These are phyloP conservation scores for Paramecium caudatum DNA, from an alignment of 73 alveolate species.

Conservation along the genomic window DNA sequence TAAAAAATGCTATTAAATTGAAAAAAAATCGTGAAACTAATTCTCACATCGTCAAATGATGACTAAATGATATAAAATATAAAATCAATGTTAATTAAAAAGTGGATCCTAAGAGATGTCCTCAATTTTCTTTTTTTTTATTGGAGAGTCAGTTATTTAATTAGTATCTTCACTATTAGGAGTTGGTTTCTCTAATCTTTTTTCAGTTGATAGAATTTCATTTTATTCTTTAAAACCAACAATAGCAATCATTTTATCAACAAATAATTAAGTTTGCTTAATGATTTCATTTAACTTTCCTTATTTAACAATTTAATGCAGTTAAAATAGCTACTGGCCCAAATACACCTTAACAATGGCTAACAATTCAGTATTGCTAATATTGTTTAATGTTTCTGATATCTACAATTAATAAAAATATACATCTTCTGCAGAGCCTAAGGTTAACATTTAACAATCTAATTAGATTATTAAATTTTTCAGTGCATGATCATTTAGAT, in stretches of 20 bases:
- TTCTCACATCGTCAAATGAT: neutral
- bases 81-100: conserved; percentile 38
- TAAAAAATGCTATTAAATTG: conserved; percentile 18
- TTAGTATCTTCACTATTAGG: conserved; percentile 44
- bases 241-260: neutral
- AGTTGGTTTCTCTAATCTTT: conserved; percentile 6
- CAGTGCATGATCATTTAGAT: conserved; percentile 16
- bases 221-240: neutral
- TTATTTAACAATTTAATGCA: neutral
- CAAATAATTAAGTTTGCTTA: neutral
- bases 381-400: neutral
- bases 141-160: conserved; percentile 42
- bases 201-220: neutral
- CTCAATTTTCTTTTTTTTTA: conserved; percentile 14
- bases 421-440: conserved; percentile 8
- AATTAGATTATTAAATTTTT: neutral
- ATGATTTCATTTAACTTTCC: neutral
- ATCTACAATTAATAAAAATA: neutral
- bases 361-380: conserved; percentile 1
- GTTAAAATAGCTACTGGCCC: neutral
- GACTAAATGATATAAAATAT: too few species aligned
- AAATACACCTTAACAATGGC: neutral
- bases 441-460: neutral
- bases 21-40: conserved; percentile 50
- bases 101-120: conserved; percentile 24